Evolutionary conservation across 2,329 filamentous ascomycete species (phyloP).

Genomic region (Aspergillus costaricaensis): DNA sequence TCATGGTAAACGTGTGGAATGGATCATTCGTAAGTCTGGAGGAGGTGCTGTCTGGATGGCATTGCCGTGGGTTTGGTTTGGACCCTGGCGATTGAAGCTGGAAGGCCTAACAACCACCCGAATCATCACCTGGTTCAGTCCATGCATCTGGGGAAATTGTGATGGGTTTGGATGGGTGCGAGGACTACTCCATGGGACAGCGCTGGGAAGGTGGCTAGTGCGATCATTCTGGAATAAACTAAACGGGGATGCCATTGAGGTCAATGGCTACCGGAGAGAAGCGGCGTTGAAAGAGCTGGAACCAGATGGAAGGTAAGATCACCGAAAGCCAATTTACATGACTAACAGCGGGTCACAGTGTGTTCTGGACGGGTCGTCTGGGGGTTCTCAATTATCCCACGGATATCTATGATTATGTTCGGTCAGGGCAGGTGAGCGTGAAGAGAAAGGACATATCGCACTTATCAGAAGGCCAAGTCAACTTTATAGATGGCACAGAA

Average conservation of each 20-base stretch:
- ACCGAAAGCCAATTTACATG: no score
- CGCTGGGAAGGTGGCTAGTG: constrained; percentile 5
- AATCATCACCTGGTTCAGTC: constrained; percentile 6
- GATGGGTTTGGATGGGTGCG: constrained; percentile 2
- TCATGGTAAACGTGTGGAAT: constrained; percentile 5
- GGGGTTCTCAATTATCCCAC: constrained; percentile 11
- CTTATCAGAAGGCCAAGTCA: constrained; percentile 6
- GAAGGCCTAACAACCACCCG: constrained; percentile 1
- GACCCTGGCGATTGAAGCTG: neutral
- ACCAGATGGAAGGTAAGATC: constrained; percentile 4
- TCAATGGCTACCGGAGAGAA: constrained; percentile 8
- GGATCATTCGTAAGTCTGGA: constrained; percentile 8
- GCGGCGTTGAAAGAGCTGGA: constrained; percentile 1
- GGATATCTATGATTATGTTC: constrained; percentile 12
- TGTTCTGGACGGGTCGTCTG: constrained; percentile 13
- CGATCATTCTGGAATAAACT: constrained; percentile 5
- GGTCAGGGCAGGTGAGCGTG: constrained; percentile 9
- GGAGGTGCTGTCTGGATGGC: constrained; percentile 4
- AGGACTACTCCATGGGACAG: neutral
- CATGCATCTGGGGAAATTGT: constrained; percentile 4
- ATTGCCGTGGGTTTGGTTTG: neutral
- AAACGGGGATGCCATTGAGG: constrained; percentile 1
- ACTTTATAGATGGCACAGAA: neutral
- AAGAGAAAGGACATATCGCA: constrained; percentile 9
- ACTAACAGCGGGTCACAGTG: neutral